Evolutionary conservation across 208 protist genomes (phyloP).

Genomic region (Acanthamoeba castellanii): DNA sequence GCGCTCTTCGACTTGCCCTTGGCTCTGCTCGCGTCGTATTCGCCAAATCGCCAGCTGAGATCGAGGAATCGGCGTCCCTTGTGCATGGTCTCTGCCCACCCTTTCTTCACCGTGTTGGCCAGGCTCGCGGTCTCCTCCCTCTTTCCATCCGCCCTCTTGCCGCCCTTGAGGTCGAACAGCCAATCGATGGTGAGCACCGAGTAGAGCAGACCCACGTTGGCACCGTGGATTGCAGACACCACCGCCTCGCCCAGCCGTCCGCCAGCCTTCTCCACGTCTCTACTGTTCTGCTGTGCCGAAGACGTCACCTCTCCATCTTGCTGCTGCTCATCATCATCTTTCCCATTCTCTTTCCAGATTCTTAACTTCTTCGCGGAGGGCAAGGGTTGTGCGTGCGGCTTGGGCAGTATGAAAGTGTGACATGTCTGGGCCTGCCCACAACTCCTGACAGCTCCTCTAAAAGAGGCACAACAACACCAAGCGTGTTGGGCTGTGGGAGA

Average conservation of each 20-base stretch:
- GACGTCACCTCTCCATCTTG: not conserved
- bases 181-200: not conserved
- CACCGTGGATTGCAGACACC: not conserved
- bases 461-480: too few relatives aligned
- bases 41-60: conserved; percentile 5
- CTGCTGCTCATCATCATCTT: not conserved
- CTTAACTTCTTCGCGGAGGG: not conserved
- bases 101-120: not conserved
- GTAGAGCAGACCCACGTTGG: conserved; percentile 26
- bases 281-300: not conserved
- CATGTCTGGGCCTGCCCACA: too few relatives aligned
- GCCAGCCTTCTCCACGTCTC: not conserved
- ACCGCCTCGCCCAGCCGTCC: not conserved
- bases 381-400: too few relatives aligned
- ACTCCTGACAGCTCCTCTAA: too few relatives aligned
- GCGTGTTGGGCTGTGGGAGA: too few relatives aligned
- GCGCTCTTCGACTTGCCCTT: not conserved
- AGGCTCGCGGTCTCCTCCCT: not conserved
- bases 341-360: not conserved
- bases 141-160: not conserved
- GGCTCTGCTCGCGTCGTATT: not conserved
- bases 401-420: too few relatives aligned
- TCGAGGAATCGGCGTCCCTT: not conserved
- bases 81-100: not conserved
- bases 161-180: not conserved